Percentiles rank a stretch among this genome's conserved stretches.
Evolutionary conservation across 768 basidiomycete species (phyloP).

Genomic region (Lentinus tigrinus): DNA sequence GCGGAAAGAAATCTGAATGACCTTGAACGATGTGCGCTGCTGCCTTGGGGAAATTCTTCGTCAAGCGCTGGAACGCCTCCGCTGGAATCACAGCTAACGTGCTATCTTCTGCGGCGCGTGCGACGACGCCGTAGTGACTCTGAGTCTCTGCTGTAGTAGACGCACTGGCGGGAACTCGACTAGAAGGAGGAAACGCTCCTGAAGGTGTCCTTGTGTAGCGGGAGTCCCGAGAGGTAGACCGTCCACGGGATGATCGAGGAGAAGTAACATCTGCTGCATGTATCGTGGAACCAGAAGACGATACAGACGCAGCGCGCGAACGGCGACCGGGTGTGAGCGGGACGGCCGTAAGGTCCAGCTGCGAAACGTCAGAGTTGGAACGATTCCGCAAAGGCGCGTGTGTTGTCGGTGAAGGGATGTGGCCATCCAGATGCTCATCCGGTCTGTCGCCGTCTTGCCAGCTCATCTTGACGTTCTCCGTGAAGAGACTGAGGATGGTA

Average conservation of each 20-base stretch:
- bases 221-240: conserved; percentile 11
- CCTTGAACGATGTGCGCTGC: conserved; percentile 96
- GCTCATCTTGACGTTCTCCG: conserved; percentile 87
- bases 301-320: conserved; percentile 53
- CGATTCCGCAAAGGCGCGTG: conserved; percentile 27
- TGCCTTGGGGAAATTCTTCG: conserved; percentile 96
- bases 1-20: no score
- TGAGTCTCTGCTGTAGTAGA: conserved; percentile 23
- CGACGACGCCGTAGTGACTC: conserved; percentile 70
- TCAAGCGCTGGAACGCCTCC: conserved; percentile 90
- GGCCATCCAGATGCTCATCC: conserved; percentile 20
- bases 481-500: conserved; percentile 95
- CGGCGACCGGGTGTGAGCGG: conserved; percentile 30
- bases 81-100: conserved; percentile 99
- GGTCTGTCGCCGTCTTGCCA: conserved; percentile 71
- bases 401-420: conserved; percentile 9
- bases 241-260: conserved; percentile 28
- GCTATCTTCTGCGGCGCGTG: conserved; percentile 91
- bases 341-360: conserved; percentile 44
- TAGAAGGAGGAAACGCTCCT: not conserved
- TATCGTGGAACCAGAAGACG: conserved; percentile 70
- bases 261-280: conserved; percentile 42
- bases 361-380: conserved; percentile 66
- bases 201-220: conserved; percentile 9
- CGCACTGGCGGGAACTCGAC: not conserved